phyloP scores from a whole-genome alignment of 169 alveolate genomes.

The Cryptosporidium sp. region DNA sequence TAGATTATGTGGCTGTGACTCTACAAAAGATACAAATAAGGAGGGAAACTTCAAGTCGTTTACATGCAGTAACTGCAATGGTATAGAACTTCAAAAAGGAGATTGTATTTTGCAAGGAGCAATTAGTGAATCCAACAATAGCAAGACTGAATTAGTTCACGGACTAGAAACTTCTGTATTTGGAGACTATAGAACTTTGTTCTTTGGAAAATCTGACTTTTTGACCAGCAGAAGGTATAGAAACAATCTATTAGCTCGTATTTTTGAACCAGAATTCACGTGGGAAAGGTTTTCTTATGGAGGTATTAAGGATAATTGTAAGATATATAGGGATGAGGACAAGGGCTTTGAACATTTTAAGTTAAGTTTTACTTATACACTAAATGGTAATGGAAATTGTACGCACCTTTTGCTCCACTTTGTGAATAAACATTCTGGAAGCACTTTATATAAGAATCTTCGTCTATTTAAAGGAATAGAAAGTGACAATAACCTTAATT shows the following conservation, averaged over 20 bases:
- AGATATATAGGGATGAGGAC: background rate
- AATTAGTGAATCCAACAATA: background rate
- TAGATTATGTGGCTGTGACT: slow-evolving; percentile 8
- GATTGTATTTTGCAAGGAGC: slow-evolving; percentile 16
- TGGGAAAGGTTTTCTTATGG: slow-evolving; percentile 49
- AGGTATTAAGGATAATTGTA: slow-evolving; percentile 47
- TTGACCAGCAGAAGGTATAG: background rate
- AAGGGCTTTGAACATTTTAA: slow-evolving; percentile 1
- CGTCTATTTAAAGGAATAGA: background rate
- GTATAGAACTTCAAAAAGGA: background rate
- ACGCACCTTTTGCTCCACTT: slow-evolving; percentile 2
- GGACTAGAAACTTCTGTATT: background rate
- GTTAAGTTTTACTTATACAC: slow-evolving; percentile 20
- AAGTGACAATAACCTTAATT: background rate
- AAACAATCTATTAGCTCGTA: background rate
- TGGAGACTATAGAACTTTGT: slow-evolving; percentile 11
- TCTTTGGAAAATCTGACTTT: slow-evolving; percentile 28
- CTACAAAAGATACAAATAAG: background rate
- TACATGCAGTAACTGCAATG: slow-evolving; percentile 16
- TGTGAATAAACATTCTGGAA: slow-evolving; percentile 54
- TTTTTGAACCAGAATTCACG: slow-evolving; percentile 47
- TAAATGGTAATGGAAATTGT: slow-evolving; percentile 13
- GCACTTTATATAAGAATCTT: slow-evolving; percentile 15
- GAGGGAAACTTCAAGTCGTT: background rate
- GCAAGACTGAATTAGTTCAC: background rate